Base-by-base conservation (phyloP, 2,329 filamentous ascomycete genomes). In the Arachnomyces sp. region DNA sequence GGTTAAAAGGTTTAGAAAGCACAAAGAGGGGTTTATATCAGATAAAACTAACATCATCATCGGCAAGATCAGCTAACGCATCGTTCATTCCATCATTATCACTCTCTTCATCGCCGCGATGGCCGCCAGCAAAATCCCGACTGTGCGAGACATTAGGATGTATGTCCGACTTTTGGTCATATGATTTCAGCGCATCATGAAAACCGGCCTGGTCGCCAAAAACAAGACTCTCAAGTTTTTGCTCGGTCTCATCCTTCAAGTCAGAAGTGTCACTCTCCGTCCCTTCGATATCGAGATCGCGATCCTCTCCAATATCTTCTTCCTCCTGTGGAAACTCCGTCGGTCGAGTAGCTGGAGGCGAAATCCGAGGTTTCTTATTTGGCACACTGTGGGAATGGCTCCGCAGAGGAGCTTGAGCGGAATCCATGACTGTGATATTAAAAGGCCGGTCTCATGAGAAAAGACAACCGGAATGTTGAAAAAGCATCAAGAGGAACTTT, bases 171-270 rank as follows among this genome's bases (percentile, higher is more conserved):
- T 69, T 60, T 55, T 55, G 31, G 49, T 69, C 55, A 68, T 78
- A 63, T 62, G 67, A 55, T 67, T 83, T 84, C 38, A 96, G 68
- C 31, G 82, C 82, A 42, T 82, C 73, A 43, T 81, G 76, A 61
- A 96, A 96, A 28, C 82, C 85, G n/a, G 78, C 75, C 34, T 82
- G 80, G 64, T 94, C 85, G 40, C 92, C 92, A 46, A 98, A 85
- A 3, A 98, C 84, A 46, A 95, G 69, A 49, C 81, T 78, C 67
- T 95, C 90, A 21, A 95, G 77, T 59, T 90, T 86, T 55, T 84
- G 79, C 61, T 95, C 89, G 38, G 84, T 80, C 11, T 79, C 80
- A 58, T 94, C 87, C 59, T 90, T 92, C 9, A 39, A 5, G 37
- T 84, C 81, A 40, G 68, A 55, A 9, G 61, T 50, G 3, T 59